These are phyloP conservation scores for Solanum sejunctum DNA, from an alignment of 257 asterid genomes.

Conservation along the genomic window DNA sequence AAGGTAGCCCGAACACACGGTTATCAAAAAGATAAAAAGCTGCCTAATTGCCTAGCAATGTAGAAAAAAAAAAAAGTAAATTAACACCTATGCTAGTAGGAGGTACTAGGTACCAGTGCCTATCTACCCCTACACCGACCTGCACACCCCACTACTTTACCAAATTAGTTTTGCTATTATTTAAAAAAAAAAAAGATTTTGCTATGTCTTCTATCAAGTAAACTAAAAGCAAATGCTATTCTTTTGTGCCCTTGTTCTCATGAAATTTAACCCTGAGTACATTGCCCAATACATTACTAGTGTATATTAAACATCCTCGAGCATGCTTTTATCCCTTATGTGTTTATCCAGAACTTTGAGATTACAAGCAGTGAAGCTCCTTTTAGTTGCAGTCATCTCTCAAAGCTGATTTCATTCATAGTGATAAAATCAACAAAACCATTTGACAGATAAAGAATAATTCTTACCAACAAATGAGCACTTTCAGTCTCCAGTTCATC, in stretches of 20 bases:
- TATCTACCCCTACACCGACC: neutral
- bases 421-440: neutral
- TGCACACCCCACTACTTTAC: neutral
- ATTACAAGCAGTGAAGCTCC: neutral
- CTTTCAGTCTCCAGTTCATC: constrained; percentile 89
- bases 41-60: neutral
- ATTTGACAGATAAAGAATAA: neutral
- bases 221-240: neutral
- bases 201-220: neutral
- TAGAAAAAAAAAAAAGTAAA: neutral
- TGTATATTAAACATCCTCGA: neutral
- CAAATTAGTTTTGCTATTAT: neutral
- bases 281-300: neutral
- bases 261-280: neutral
- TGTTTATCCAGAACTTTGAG: neutral
- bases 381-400: neutral
- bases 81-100: neutral
- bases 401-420: neutral
- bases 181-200: neutral
- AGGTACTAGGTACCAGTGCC: neutral
- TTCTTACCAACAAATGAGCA: constrained; percentile 62
- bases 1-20: neutral
- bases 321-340: neutral
- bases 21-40: neutral
- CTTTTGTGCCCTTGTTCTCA: neutral